phyloP scores from a whole-genome alignment of 768 basidiomycete species.

The Hygrophorus russula region DNA sequence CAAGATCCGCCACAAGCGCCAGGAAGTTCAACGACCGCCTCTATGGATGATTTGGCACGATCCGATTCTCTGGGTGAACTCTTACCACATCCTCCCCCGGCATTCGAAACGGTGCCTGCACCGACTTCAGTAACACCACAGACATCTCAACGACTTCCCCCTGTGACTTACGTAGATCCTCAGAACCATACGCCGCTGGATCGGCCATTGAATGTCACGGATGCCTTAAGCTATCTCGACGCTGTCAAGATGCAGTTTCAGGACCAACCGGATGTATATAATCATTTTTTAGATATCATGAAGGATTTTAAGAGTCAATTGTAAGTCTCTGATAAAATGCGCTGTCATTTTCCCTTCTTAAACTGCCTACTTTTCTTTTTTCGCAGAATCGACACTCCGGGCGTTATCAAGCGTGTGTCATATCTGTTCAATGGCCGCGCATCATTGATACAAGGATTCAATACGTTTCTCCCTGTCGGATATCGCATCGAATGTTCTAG shows the following conservation, averaged over 20 bases:
- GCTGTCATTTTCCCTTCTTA: too few species aligned
- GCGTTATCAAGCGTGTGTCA: slow-evolving; percentile 92
- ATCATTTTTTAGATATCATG: slow-evolving; percentile 93
- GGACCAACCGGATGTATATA: slow-evolving; percentile 92
- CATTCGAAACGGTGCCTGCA: not conserved
- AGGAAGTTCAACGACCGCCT: too few species aligned
- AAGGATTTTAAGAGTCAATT: slow-evolving; percentile 97
- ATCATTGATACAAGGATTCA: slow-evolving; percentile 91
- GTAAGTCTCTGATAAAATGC: slow-evolving; percentile 29
- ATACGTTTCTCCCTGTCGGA: slow-evolving; percentile 90
- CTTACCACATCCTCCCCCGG: too few species aligned
- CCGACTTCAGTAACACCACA: not conserved
- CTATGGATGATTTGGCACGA: too few species aligned
- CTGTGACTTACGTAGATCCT: slow-evolving; percentile 13
- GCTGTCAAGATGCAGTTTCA: slow-evolving; percentile 87
- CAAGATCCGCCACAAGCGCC: too few species aligned
- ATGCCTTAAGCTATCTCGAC: slow-evolving; percentile 87
- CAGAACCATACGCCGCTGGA: slow-evolving; percentile 21
- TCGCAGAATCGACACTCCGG: slow-evolving; percentile 88
- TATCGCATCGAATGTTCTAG: slow-evolving; percentile 82
- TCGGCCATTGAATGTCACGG: slow-evolving; percentile 86
- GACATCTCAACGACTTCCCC: not conserved
- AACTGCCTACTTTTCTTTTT: not conserved
- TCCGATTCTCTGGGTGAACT: too few species aligned
- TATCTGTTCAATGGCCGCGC: slow-evolving; percentile 88